A percentile compares a stretch with the other conserved stretches of the same genome.
Evolutionary conservation across 306 rosid species (phyloP).

Genomic region (Quercus glauca): DNA sequence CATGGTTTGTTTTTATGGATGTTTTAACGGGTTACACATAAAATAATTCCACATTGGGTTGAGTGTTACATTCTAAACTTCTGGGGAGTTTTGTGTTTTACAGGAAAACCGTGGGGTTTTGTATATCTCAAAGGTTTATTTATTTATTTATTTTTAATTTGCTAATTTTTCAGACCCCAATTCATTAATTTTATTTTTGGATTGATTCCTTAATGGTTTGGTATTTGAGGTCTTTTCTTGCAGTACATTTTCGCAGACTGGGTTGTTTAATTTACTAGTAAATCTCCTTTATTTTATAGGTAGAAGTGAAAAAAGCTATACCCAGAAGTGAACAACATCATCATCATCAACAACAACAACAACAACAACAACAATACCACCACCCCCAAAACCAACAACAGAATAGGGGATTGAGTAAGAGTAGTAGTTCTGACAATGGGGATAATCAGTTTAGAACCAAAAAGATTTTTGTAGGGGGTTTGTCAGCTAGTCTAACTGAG

Average conservation of each 20-base stretch:
- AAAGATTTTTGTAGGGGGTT: constrained; percentile 86
- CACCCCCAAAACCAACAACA: constrained; percentile 42
- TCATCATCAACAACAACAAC: constrained; percentile 29
- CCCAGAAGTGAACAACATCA: constrained; percentile 54
- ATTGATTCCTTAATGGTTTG: no score
- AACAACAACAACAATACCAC: constrained; percentile 27
- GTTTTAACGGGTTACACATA: no score
- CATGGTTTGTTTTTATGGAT: no score
- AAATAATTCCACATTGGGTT: no score
- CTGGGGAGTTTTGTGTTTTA: no score
- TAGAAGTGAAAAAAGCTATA: constrained; percentile 61
- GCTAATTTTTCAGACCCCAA: no score
- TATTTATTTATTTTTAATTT: no score
- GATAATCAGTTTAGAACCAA: constrained; percentile 45
- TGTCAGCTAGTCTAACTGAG: constrained; percentile 59
- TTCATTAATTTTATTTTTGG: no score
- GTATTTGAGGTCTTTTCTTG: neutral
- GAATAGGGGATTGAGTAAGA: constrained; percentile 35
- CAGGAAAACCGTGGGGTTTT: no score
- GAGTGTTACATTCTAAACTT: no score
- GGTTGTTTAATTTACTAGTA: constrained; percentile 16
- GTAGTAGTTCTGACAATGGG: constrained; percentile 33
- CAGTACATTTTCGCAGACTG: neutral
- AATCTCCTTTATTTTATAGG: constrained; percentile 36
- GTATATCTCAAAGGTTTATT: no score